Evolutionary conservation across 768 basidiomycete genomes (phyloP).

Genomic region (Mycena kentingensis): DNA sequence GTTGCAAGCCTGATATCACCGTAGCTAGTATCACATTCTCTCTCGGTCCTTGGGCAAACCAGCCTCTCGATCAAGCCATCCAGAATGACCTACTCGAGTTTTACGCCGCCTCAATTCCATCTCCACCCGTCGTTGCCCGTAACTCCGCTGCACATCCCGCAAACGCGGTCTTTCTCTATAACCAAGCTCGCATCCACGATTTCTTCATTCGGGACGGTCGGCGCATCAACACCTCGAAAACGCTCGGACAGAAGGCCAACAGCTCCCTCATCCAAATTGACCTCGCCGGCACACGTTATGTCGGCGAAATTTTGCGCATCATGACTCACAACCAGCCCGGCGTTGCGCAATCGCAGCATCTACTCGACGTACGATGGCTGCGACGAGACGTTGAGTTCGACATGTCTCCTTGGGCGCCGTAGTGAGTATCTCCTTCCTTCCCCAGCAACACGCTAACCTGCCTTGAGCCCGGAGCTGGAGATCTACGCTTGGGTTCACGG

Average conservation of each 20-base stretch:
- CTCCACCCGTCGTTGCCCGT: neutral
- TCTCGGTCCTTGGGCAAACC: neutral
- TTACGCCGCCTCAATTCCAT: neutral
- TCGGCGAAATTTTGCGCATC: slow-evolving; percentile 8
- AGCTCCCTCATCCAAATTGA: slow-evolving; percentile 10
- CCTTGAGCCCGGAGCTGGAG: slow-evolving; percentile 9
- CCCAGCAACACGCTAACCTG: neutral
- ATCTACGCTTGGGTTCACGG: slow-evolving; percentile 11
- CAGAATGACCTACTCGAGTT: neutral
- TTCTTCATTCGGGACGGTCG: too few species aligned
- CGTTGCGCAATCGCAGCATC: neutral
- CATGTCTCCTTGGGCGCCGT: slow-evolving; percentile 11
- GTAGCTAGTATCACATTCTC: neutral
- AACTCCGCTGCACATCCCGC: neutral
- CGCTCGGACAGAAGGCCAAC: neutral
- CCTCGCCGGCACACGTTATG: slow-evolving; percentile 5
- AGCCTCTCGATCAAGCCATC: neutral
- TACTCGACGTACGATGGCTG: slow-evolving; percentile 11
- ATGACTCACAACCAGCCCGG: slow-evolving; percentile 8
- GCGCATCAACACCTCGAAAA: slow-evolving; percentile 7
- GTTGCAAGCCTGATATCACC: neutral
- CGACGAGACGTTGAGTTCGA: neutral
- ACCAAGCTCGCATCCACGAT: neutral
- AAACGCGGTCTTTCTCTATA: neutral
- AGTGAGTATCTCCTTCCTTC: neutral